Evolutionary conservation across 2,329 filamentous ascomycete species (phyloP), one percentile per base, ranked within the genome.

Genomic region (Sphaerostilbella broomeana): DNA sequence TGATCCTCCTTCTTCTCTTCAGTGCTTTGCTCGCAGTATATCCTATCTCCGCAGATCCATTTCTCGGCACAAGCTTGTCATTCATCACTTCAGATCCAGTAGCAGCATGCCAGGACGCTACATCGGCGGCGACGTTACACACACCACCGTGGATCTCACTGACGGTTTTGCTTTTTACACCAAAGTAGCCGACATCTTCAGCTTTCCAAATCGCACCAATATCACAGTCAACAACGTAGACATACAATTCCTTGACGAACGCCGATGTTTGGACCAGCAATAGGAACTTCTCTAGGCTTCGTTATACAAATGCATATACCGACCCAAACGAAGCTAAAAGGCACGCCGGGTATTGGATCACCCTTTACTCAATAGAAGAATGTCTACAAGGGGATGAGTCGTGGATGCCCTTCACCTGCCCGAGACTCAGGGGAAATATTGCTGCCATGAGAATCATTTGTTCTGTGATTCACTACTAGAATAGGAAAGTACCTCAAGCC

Each of bases 391-490:
- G 27, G 27, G 27, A 29, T 29, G 4, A 29, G 27, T 16, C 27
- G n/a, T 29, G 27, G 27, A 29, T 29, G 27, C 27, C 27, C 27
- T 29, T 29, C 27, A 29, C 27, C 27, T 29, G 27, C 27, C 27
- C 27, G 27, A 29, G 27, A 29, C 27, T 29, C 27, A 29, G 27
- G 27, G 27, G 27, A 31, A 32, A n/a, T n/a, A n/a, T n/a, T n/a
- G n/a, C n/a, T 32, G 29, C 29, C 16, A 20, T 32, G 29, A 32
- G 16, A 20, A 20, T 32, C 16, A 32, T 32, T 20, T 32, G 29
- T 32, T 32, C 29, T 32, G 16, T 32, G 16, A 32, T 32, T 32
- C 29, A 32, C 29, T 20, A 32, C 16, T 20, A 32, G 29, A 32
- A 32, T 20, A 32, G 29, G 16, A 20, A 32, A 19, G 17, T 32